Evolutionary conservation across 2,329 filamentous ascomycete species (phyloP).

Genomic region (Plenodomus tracheiphilus): DNA sequence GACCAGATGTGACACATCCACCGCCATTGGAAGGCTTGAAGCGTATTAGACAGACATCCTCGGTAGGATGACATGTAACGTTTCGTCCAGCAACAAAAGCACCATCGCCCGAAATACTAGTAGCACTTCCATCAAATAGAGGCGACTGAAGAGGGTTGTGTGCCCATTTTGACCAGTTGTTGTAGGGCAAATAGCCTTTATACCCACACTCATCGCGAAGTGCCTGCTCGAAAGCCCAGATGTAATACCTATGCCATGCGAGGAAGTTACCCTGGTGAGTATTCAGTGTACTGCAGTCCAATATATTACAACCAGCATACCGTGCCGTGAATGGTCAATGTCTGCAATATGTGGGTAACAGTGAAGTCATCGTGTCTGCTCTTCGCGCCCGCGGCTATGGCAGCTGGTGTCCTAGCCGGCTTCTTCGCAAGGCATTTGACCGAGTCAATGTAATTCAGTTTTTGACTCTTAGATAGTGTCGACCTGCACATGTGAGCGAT

Average conservation of each 20-base stretch:
- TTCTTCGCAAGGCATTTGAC: constrained; percentile 34
- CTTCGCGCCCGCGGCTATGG: constrained; percentile 26
- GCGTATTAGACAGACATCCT: background rate
- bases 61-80: constrained; percentile 29
- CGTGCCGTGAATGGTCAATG: constrained; percentile 31
- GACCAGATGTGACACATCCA: constrained; percentile 56
- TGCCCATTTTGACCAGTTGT: constrained; percentile 56
- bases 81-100: constrained; percentile 27
- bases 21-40: constrained; percentile 53
- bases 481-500: constrained; percentile 1
- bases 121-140: constrained; percentile 59
- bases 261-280: constrained; percentile 32
- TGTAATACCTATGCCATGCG: constrained; percentile 48
- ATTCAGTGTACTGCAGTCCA: background rate
- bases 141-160: constrained; percentile 51
- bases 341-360: constrained; percentile 36
- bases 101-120: constrained; percentile 53
- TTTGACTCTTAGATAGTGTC: constrained; percentile 18
- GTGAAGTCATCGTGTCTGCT: constrained; percentile 40
- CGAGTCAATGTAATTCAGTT: constrained; percentile 33
- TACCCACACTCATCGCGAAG: constrained; percentile 49
- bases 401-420: constrained; percentile 24
- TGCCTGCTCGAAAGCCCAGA: constrained; percentile 46
- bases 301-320: constrained; percentile 11
- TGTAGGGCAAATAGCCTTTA: constrained; percentile 50